phyloP scores from a whole-genome alignment of 352 stramenopile species.

The Globisporangium takayamanum region DNA sequence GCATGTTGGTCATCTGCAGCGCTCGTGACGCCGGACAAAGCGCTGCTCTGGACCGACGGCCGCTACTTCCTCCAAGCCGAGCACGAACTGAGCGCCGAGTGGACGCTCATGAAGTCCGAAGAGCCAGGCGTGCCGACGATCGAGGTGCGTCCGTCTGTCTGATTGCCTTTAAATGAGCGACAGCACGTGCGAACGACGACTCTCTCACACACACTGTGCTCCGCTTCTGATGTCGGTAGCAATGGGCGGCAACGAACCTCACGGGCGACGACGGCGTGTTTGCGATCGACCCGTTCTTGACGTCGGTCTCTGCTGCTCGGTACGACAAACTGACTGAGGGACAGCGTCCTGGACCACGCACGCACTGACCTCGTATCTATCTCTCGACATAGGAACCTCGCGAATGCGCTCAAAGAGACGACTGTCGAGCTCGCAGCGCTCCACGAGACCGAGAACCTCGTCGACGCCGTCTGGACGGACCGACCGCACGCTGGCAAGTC shows the following conservation, averaged over 20 bases:
- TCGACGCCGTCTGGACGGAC: conserved; percentile 93
- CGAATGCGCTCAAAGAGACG: conserved; percentile 58
- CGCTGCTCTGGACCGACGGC: conserved; percentile 97
- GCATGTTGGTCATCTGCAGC: conserved; percentile 18
- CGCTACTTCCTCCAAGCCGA: conserved; percentile 97
- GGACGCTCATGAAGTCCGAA: conserved; percentile 95
- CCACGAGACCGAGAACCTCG: conserved; percentile 87
- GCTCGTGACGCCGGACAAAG: conserved; percentile 77
- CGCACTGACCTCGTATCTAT: not conserved
- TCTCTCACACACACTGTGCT: not conserved
- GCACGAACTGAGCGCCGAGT: conserved; percentile 89
- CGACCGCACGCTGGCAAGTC: conserved; percentile 65
- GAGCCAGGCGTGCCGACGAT: conserved; percentile 90
- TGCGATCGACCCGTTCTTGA: conserved; percentile 94
- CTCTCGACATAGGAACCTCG: conserved; percentile 36
- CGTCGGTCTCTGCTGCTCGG: conserved; percentile 82
- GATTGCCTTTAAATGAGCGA: too few species aligned
- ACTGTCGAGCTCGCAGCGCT: conserved; percentile 66
- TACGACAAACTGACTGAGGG: conserved; percentile 13
- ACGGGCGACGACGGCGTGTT: conserved; percentile 57
- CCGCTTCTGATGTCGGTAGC: conserved; percentile 13
- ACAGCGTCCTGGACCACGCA: too few species aligned
- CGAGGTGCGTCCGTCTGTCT: conserved; percentile 40
- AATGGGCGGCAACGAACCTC: conserved; percentile 73
- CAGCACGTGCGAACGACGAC: not conserved